Conservation (phyloP, 2,329 filamentous ascomycete genomes). For the Cyclaneusma minus region DNA sequence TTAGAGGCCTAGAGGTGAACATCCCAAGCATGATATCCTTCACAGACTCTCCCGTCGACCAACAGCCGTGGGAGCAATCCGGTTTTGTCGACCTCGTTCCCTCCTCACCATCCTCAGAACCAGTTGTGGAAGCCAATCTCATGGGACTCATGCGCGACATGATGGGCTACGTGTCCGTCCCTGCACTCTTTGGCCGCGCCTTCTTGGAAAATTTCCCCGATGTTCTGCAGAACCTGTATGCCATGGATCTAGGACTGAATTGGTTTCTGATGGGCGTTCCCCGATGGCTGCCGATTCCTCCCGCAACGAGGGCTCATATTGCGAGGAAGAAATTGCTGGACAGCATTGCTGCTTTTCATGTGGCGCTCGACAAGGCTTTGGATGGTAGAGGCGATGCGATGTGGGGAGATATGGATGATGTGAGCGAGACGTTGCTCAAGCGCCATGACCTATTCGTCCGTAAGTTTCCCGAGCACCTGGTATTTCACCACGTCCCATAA, state of each 20-base stretch:
- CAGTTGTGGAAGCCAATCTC: constrained; percentile 34
- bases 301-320: constrained; percentile 29
- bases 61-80: constrained; percentile 44
- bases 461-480: constrained; percentile 9
- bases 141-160: constrained; percentile 39
- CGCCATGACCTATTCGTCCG: constrained; percentile 24
- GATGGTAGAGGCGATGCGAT: constrained; percentile 25
- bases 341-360: constrained; percentile 24
- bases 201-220: constrained; percentile 34
- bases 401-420: constrained; percentile 30
- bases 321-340: constrained; percentile 25
- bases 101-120: constrained; percentile 20
- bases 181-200: constrained; percentile 34
- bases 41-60: constrained; percentile 41
- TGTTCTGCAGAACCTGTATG: constrained; percentile 37
- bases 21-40: constrained; percentile 43
- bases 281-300: constrained; percentile 35
- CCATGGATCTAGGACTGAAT: constrained; percentile 35
- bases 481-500: too few species aligned
- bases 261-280: constrained; percentile 38
- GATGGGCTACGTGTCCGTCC: constrained; percentile 31
- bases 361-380: constrained; percentile 24
- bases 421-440: constrained; percentile 26
- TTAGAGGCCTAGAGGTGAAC: constrained; percentile 24
- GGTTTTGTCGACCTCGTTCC: constrained; percentile 26